phyloP scores from a whole-genome alignment of 345 rosid species.

The Eucalyptus regnans region DNA sequence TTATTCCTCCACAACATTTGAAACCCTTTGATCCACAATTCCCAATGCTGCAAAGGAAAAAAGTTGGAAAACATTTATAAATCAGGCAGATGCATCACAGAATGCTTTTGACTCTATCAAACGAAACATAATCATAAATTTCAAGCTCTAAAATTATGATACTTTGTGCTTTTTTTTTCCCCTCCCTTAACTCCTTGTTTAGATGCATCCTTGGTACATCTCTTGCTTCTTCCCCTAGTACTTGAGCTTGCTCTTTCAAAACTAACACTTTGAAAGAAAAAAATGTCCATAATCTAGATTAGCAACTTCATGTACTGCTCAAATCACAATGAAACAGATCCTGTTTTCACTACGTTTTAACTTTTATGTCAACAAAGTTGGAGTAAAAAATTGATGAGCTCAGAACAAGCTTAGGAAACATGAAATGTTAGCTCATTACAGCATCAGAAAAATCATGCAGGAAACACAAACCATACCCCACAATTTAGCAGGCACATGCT shows the following conservation, averaged over 20 bases:
- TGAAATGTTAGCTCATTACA: neutral
- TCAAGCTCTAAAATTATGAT: neutral
- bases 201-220: neutral
- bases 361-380: neutral
- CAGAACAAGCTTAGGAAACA: neutral
- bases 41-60: no score
- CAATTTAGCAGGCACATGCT: neutral
- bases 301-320: neutral
- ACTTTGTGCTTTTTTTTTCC: neutral
- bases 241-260: neutral
- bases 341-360: neutral
- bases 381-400: neutral
- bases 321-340: neutral
- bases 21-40: no score
- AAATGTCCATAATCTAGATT: neutral
- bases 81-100: neutral
- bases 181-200: neutral
- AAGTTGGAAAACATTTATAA: neutral
- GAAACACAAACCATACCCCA: neutral
- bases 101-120: neutral
- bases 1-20: no score
- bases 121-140: neutral
- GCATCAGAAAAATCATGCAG: neutral
- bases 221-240: neutral
- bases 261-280: neutral